phyloP scores from a whole-genome alignment of 257 asterid species.

The Handroanthus guayacan region DNA sequence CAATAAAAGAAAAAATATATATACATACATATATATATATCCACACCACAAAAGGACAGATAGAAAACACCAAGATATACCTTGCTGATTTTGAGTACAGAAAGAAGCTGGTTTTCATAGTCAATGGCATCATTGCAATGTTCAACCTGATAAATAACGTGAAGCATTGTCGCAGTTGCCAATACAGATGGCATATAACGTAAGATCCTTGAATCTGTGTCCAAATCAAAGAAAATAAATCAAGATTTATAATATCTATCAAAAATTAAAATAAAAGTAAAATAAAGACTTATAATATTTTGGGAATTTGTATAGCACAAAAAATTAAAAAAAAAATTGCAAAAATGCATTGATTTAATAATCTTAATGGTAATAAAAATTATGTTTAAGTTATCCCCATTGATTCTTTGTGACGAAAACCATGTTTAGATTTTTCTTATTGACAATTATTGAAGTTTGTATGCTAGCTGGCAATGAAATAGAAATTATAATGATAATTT shows the following conservation, averaged over 20 bases:
- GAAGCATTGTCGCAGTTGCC: slow-evolving; percentile 76
- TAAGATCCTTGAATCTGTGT: slow-evolving; percentile 63
- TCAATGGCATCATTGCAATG: slow-evolving; percentile 50
- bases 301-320: too few relatives aligned
- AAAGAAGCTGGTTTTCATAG: slow-evolving; percentile 62
- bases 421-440: too few relatives aligned
- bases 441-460: too few relatives aligned
- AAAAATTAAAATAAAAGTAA: neutral
- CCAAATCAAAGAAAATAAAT: neutral
- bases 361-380: too few relatives aligned
- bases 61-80: slow-evolving; percentile 37
- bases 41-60: neutral
- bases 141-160: slow-evolving; percentile 61
- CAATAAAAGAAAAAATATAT: neutral
- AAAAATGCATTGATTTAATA: too few relatives aligned
- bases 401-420: too few relatives aligned
- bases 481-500: too few relatives aligned
- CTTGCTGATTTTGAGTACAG: slow-evolving; percentile 62
- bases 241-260: too few relatives aligned
- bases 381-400: too few relatives aligned
- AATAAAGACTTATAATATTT: too few relatives aligned
- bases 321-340: too few relatives aligned
- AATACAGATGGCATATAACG: slow-evolving; percentile 66
- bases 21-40: neutral
- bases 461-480: too few relatives aligned